Base-by-base conservation (phyloP, 2,329 filamentous ascomycete species). In the Tricladium varicosporioides region DNA sequence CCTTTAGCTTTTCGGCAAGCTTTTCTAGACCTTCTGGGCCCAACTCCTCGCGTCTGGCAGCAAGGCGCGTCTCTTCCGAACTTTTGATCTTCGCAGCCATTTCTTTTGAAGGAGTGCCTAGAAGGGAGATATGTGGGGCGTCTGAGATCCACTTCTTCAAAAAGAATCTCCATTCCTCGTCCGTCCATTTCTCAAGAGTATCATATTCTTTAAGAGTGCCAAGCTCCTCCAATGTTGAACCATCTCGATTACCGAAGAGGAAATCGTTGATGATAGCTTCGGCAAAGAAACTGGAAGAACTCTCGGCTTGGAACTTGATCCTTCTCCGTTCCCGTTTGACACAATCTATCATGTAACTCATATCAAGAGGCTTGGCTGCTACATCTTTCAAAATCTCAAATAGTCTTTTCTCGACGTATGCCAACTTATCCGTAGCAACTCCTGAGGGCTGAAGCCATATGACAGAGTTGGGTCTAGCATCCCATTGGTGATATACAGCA, bases 251-350 rank as follows among this genome's bases (percentile, higher is more conserved):
- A 27, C 93, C 94, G 69, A 94, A 99, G 9, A 97, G 81, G 70
- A 95, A 96, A 69, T 97, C 92, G 13, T 87, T 88, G 67, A 97
- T 96, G 59, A 97, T 87, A 59, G 89, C 89, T 61, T 85, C 87
- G 0, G 91, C 87, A 72, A 93, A 96, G 62, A 92, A 91, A 18
- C 86, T 84, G 53, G 91, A 86, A 2, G 88, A 90, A 50, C 84
- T 86, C 72, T 99, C 94, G 0, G 91, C 89, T 45, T 88, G 84
- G 64, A 90, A 93, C 70, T 92, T 92, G 67, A 91, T 82, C 67
- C 92, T 89, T 48, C 92, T 84, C 61, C 85, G 84, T 71, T 94
- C 90, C 55, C 92, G 84, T 65, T 84, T 83, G 49, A 99, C 85
- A 71, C 92, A 97, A 64, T 97, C 92, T 48, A 83, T 83, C 76